Conservation (phyloP, 768 basidiomycete genomes). For the Podaxis carcinomalis region DNA sequence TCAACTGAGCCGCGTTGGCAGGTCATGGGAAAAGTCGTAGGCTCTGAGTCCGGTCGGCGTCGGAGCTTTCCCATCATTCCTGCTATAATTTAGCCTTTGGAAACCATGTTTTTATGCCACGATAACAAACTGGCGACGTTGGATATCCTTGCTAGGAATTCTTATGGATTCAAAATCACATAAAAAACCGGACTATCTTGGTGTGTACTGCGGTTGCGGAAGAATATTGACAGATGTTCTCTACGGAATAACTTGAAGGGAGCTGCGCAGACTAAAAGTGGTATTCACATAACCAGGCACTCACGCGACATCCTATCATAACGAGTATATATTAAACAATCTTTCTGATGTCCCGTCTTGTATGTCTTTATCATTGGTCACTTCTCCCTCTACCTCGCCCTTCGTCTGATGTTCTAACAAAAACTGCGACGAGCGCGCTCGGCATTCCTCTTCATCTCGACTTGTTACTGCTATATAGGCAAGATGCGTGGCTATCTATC, state of each 20-base stretch:
- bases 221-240: neutral
- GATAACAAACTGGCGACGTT: neutral
- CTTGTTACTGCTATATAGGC: neutral
- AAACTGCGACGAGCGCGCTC: neutral
- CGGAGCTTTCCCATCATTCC: neutral
- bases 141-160: neutral
- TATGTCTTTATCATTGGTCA: neutral
- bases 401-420: constrained; percentile 2
- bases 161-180: neutral
- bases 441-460: neutral
- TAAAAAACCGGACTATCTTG: neutral
- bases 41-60: neutral
- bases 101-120: neutral
- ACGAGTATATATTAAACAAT: neutral
- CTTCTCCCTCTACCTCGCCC: neutral
- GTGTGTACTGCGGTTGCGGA: neutral
- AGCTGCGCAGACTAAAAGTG: neutral
- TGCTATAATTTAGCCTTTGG: neutral
- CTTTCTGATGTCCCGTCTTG: neutral
- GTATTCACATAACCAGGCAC: neutral
- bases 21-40: neutral
- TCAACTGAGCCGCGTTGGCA: neutral
- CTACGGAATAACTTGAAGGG: neutral
- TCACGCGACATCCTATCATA: neutral
- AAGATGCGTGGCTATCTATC: neutral